A percentile compares a stretch with the other conserved stretches of the same genome.
These are phyloP conservation scores for Russula vinacea DNA, from an alignment of 768 basidiomycete species.

Conservation along the genomic window DNA sequence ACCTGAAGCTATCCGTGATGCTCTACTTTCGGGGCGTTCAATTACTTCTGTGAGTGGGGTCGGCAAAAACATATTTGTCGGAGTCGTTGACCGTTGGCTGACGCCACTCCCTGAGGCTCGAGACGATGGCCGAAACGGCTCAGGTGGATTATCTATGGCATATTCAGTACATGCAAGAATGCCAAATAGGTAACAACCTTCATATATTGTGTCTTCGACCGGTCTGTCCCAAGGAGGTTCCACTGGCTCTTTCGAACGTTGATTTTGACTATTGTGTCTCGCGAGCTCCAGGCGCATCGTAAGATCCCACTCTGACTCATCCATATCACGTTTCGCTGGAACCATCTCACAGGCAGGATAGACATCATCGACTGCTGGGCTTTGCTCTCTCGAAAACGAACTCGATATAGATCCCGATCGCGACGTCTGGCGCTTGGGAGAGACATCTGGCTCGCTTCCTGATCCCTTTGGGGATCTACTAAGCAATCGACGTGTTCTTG, in stretches of 20 bases:
- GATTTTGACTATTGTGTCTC: conserved; percentile 77
- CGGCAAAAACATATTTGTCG: conserved; percentile 42
- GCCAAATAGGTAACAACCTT: conserved; percentile 47
- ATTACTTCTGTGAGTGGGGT: conserved; percentile 42
- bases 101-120: conserved; percentile 46
- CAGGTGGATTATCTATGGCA: conserved; percentile 56
- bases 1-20: conserved; percentile 51
- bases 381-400: conserved; percentile 46
- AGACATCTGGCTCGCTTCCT: conserved; percentile 34
- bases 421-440: conserved; percentile 26
- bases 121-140: conserved; percentile 52
- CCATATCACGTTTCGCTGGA: conserved; percentile 43
- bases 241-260: conserved; percentile 49
- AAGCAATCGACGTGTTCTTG: conserved; percentile 48
- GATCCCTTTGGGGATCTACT: conserved; percentile 45
- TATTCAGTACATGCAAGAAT: conserved; percentile 13
- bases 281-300: conserved; percentile 77
- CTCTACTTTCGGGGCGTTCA: conserved; percentile 42
- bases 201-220: conserved; percentile 69
- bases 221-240: conserved; percentile 45
- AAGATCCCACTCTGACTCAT: conserved; percentile 74
- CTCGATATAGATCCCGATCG: conserved; percentile 37
- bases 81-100: conserved; percentile 47
- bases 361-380: conserved; percentile 44
- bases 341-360: conserved; percentile 38